Conservation (phyloP, 169 alveolate genomes). For the Plasmodium falciparum region DNA sequence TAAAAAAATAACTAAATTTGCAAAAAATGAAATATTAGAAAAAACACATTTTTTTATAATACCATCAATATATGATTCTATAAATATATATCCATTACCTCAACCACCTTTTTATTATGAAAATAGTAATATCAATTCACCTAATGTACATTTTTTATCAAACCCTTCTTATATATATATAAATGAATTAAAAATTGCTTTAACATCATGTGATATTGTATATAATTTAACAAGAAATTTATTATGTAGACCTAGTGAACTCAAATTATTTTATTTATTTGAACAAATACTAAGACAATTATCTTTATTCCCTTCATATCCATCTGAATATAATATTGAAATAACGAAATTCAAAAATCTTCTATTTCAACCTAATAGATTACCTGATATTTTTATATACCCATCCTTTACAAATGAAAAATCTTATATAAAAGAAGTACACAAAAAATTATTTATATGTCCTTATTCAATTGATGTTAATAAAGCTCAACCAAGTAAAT, state of each 20-base stretch:
- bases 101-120: conserved; percentile 75
- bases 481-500: conserved; percentile 69
- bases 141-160: conserved; percentile 71
- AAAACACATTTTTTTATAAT: conserved; percentile 75
- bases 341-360: conserved; percentile 70
- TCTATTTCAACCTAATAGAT: conserved; percentile 65
- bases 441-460: conserved; percentile 70
- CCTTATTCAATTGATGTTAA: conserved; percentile 69
- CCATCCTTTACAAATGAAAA: conserved; percentile 75
- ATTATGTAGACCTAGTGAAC: conserved; percentile 73
- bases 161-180: conserved; percentile 70
- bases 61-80: conserved; percentile 71
- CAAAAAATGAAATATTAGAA: conserved; percentile 70
- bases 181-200: conserved; percentile 75
- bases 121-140: conserved; percentile 29
- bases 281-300: conserved; percentile 75
- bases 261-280: conserved; percentile 51
- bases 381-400: conserved; percentile 71
- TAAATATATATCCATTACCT: conserved; percentile 74
- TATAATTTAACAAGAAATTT: conserved; percentile 51
- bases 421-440: conserved; percentile 63
- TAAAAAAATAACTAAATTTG: conserved; percentile 71
- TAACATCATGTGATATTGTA: conserved; percentile 75
- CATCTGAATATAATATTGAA: conserved; percentile 74
- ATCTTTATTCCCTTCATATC: conserved; percentile 71